Percentiles rank a stretch among this genome's conserved stretches.
phyloP scores from a whole-genome alignment of 805 yeast species.

The Sugiyamaella floridensis region DNA sequence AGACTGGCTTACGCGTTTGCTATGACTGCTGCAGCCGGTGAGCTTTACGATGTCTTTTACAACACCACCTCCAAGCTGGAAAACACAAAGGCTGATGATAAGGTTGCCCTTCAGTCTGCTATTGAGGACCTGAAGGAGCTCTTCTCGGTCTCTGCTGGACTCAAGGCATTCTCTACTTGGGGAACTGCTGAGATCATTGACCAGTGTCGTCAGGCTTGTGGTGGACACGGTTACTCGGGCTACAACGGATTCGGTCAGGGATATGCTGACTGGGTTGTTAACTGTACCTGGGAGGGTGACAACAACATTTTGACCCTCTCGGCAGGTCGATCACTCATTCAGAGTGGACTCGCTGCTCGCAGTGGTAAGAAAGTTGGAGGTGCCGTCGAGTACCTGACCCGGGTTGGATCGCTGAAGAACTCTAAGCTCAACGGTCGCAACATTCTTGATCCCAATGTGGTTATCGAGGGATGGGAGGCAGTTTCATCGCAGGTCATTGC shows the following conservation, averaged over 20 bases:
- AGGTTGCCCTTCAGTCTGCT: slow-evolving; percentile 39
- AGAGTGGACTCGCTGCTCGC: slow-evolving; percentile 37
- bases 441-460: slow-evolving; percentile 21
- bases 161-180: slow-evolving; percentile 90
- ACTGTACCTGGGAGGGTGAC: slow-evolving; percentile 99
- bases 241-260: slow-evolving; percentile 87
- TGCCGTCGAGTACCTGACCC: slow-evolving; percentile 38
- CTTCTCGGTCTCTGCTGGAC: slow-evolving; percentile 77
- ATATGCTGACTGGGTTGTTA: slow-evolving; percentile 88
- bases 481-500: slow-evolving; percentile 29
- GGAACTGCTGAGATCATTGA: slow-evolving; percentile 70
- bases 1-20: slow-evolving; percentile 72
- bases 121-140: slow-evolving; percentile 64
- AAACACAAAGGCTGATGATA: slow-evolving; percentile 37
- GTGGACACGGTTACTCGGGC: slow-evolving; percentile 92
- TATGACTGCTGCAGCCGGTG: slow-evolving; percentile 62
- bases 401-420: slow-evolving; percentile 10
- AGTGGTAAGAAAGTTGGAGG: slow-evolving; percentile 41
- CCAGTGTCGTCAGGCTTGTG: slow-evolving; percentile 87
- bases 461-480: slow-evolving; percentile 32
- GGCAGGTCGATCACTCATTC: slow-evolving; percentile 70
- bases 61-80: slow-evolving; percentile 35
- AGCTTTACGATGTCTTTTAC: slow-evolving; percentile 48
- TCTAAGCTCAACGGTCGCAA: slow-evolving; percentile 17
- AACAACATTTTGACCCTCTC: slow-evolving; percentile 78